These are phyloP conservation scores for Neurospora tetrasperma DNA, from an alignment of 495 filamentous ascomycete species.

Conservation along the genomic window DNA sequence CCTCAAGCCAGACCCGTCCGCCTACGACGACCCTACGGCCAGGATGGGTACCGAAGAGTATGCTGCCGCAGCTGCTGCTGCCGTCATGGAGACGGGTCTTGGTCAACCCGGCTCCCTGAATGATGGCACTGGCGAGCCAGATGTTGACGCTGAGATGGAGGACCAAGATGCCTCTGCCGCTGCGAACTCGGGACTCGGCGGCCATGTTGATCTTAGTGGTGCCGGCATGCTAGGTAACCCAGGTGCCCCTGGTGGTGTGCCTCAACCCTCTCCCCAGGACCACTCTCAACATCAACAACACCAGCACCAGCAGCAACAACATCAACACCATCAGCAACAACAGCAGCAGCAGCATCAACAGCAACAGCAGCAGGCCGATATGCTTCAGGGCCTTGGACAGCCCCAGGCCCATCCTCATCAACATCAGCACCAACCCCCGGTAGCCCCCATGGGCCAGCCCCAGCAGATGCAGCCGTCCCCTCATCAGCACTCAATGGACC, in stretches of 20 bases:
- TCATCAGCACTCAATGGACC: constrained; percentile 24
- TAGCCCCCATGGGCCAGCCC: constrained; percentile 14
- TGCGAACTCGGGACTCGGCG: constrained; percentile 12
- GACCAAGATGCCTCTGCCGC: constrained; percentile 14
- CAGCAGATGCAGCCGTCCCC: constrained; percentile 20
- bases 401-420: constrained; percentile 12
- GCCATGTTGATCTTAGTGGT: constrained; percentile 22
- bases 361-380: constrained; percentile 8
- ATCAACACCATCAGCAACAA: constrained; percentile 5
- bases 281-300: constrained; percentile 13
- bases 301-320: constrained; percentile 6
- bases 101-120: not conserved
- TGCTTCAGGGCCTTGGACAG: not conserved
- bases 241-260: constrained; percentile 2
- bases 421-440: constrained; percentile 15
- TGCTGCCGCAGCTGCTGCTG: constrained; percentile 30
- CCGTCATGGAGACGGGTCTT: constrained; percentile 24
- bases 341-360: constrained; percentile 18
- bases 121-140: constrained; percentile 22
- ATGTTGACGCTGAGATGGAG: constrained; percentile 23
- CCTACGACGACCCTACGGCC: constrained; percentile 35
- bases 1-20: constrained; percentile 45
- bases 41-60: constrained; percentile 32
- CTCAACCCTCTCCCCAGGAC: constrained; percentile 12
- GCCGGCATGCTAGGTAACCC: constrained; percentile 22